Evolutionary conservation across 2,329 filamentous ascomycete species (phyloP).

Genomic region (Monilinia vaccinii-corymbosi): DNA sequence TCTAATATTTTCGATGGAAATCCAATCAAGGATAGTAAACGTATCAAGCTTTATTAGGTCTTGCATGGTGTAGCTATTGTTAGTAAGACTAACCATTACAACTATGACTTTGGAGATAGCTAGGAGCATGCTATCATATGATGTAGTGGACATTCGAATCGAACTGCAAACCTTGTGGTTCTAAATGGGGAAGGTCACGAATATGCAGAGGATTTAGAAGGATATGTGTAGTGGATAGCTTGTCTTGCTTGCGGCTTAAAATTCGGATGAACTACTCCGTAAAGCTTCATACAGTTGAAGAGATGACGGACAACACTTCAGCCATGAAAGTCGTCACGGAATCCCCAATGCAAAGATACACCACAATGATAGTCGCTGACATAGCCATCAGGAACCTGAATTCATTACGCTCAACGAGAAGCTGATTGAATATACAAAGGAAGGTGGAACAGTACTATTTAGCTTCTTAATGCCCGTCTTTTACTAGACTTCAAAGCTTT

Average conservation of each 20-base stretch:
- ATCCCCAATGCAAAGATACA: neutral
- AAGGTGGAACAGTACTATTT: neutral
- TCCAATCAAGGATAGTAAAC: neutral
- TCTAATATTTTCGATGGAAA: accelerated
- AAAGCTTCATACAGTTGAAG: neutral
- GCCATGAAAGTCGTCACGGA: neutral
- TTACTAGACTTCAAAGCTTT: neutral
- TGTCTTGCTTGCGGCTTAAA: neutral
- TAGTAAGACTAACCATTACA: neutral
- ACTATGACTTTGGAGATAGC: neutral
- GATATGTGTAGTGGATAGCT: neutral
- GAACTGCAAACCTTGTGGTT: neutral
- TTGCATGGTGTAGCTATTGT: no score
- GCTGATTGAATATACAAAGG: neutral
- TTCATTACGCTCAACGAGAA: neutral
- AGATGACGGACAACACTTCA: neutral
- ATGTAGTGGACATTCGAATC: neutral
- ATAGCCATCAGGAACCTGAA: neutral
- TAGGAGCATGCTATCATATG: neutral
- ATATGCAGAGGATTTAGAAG: neutral
- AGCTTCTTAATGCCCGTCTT: neutral
- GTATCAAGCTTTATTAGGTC: no score
- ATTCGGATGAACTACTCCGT: accelerated
- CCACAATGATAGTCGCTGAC: neutral
- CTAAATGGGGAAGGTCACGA: neutral